Percentiles rank a stretch among this genome's conserved stretches.
Conservation (phyloP, 257 asterid species). For the Solanum verrucosum region DNA sequence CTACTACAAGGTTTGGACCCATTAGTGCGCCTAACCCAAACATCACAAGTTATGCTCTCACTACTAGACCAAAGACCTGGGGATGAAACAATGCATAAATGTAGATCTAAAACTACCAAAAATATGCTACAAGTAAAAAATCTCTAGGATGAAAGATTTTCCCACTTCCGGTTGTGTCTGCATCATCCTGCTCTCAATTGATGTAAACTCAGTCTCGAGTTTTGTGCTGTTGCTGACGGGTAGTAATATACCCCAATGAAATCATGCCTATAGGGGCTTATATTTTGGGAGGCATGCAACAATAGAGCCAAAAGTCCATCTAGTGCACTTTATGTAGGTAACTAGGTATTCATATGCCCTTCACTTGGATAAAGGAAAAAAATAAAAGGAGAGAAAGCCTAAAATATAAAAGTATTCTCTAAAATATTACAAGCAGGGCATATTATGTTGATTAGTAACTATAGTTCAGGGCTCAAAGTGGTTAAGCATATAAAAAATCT, state of each 20-base stretch:
- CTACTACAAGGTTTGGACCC: neutral
- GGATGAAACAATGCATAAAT: neutral
- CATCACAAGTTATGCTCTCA: neutral
- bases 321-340: neutral
- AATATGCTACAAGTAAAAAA: neutral
- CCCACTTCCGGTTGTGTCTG: neutral
- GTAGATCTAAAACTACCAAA: neutral
- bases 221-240: neutral
- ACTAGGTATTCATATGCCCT: neutral
- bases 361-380: neutral
- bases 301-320: neutral
- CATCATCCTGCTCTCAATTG: neutral
- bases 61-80: neutral
- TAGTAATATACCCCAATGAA: neutral
- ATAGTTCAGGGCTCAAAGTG: neutral
- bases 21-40: neutral
- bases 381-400: neutral
- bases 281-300: neutral
- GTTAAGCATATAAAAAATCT: neutral
- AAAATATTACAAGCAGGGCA: neutral
- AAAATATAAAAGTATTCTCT: neutral
- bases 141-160: neutral
- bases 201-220: neutral
- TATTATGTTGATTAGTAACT: neutral
- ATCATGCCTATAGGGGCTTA: neutral